Evolutionary conservation across 2,329 filamentous ascomycete genomes (phyloP).

Genomic region (Calonectria fujianensis): DNA sequence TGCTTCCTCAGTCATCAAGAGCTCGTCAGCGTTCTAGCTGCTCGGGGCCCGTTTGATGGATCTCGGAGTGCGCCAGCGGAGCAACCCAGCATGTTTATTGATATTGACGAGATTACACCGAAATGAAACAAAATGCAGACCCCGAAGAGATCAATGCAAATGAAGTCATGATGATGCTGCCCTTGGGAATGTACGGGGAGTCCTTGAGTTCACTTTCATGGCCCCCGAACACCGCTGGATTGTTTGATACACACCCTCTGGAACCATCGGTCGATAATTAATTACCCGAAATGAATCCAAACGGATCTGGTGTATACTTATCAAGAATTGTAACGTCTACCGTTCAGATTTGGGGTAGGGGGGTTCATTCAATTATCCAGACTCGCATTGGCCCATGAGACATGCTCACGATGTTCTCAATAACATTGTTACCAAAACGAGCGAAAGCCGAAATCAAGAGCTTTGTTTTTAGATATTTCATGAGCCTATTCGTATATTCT

Average conservation of each 20-base stretch:
- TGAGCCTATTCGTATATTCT: not conserved
- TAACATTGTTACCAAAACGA: not conserved
- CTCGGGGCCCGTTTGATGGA: not conserved
- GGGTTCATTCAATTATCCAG: not conserved
- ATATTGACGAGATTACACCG: not conserved
- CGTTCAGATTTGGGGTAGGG: not conserved
- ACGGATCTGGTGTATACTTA: not conserved
- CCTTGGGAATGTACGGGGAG: not conserved
- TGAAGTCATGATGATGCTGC: slow-evolving; percentile 2
- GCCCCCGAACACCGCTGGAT: not conserved
- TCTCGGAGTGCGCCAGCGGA: not conserved
- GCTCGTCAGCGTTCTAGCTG: not conserved
- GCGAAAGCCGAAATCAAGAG: not conserved
- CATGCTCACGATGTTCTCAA: not conserved
- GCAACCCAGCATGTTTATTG: not conserved
- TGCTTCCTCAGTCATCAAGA: not conserved
- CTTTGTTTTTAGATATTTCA: not conserved
- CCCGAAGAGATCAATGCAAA: not conserved
- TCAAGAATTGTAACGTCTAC: not conserved
- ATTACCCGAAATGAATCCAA: not conserved
- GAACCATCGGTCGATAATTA: not conserved
- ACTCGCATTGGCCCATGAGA: not conserved
- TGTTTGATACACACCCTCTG: not conserved
- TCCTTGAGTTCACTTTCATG: not conserved
- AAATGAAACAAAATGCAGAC: slow-evolving; percentile 15